Evolutionary conservation across 2,329 filamentous ascomycete genomes (phyloP), one percentile per base, ranked within the genome.

Genomic region (Simplicillium sp.): DNA sequence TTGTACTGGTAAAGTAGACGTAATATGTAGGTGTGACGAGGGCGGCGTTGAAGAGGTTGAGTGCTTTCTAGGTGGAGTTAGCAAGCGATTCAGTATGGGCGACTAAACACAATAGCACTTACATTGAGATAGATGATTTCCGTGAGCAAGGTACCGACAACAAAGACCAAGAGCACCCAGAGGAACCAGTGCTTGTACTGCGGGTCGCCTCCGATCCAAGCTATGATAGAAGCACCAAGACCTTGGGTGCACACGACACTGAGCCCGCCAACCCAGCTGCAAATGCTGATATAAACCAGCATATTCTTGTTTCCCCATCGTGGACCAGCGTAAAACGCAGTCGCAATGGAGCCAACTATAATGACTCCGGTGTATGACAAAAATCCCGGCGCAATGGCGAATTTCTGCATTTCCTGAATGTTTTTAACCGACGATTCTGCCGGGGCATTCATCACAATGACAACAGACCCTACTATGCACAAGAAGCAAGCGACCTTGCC

Each of bases 111-210:
- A 7, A 6, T 31, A 20, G n/a, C 15, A 76, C 88, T 73, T 69
- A 94, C 90, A 60, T 98, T 98, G 34, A 98, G 71, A 59, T 84
- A 98, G 49, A 97, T 82, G 48, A 98, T 96, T 64, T 97, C 92
- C 0, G 87, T 94, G 52, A 97, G 52, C 11, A 98, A 68, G 0
- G 92, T 97, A n/a, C 68, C 65, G 48, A 97, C 73, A 39, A 97
- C 88, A 62, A 98, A 97, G 5, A 89, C 85, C 42, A 97, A 67
- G 28, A 97, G 66, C 5, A 97, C 82, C 63, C 95, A 98, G 32
- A 94, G 66, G 57, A 98, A 98, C 90, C 90, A 97, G 59, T 97
- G 80, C 60, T 96, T 95, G 64, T 95, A 97, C 70, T 98, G 89
- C 2, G 82, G 73, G 38, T 80, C 78, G 13, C 90, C 92, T 14